Base-by-base conservation (phyloP, 176 grass and related monocot species). In the Musa beccarii region DNA sequence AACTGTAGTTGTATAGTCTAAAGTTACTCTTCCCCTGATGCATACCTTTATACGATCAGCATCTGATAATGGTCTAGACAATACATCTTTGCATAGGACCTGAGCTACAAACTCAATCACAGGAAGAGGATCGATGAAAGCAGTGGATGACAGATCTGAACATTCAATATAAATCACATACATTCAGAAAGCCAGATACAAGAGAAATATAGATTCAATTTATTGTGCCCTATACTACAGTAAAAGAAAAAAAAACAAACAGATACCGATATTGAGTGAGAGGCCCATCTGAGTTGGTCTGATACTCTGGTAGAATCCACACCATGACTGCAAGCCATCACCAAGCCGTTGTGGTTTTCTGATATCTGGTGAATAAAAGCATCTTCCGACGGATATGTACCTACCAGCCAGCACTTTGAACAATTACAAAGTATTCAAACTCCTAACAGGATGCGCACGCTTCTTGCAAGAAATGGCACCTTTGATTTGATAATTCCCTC, bases 401-500 rank as follows among this genome's bases (percentile, higher is more conserved):
- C 90, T 92, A 34, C 0, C 11, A 74, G 21, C 10, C 7, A 74
- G 14, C 12, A 56, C 17, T 56, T 29, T 8, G 11, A 24, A 17
- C 16, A 2, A 9, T 74, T 7, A 74, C 11, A 56, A 8, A 16
- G 51, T 10, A 56, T 56, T 74, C 72, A 74, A 19, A 29, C 20
- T 28, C 8, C 22, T 8, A 54, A 57, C 11, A 34, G 22, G 52
- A 20, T 17, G 22, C 0, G 2, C 11, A 34, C 1, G 7, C 24
- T 3, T 54, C 26, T 57, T 25, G 34, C 64, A 72, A 67, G 9
- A 54, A 59, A 71, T 86, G 21, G 24, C 68, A 99, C 96, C 96
- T 94, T 86, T 94, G 86, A 79, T 84, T 95, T 66, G 86, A 82
- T 75, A 99, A 82, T 81, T 99, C 96, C 21, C 96, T 79, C 50